These are phyloP conservation scores for Osmanthus fragrans DNA, from an alignment of 257 asterid species.

Conservation along the genomic window DNA sequence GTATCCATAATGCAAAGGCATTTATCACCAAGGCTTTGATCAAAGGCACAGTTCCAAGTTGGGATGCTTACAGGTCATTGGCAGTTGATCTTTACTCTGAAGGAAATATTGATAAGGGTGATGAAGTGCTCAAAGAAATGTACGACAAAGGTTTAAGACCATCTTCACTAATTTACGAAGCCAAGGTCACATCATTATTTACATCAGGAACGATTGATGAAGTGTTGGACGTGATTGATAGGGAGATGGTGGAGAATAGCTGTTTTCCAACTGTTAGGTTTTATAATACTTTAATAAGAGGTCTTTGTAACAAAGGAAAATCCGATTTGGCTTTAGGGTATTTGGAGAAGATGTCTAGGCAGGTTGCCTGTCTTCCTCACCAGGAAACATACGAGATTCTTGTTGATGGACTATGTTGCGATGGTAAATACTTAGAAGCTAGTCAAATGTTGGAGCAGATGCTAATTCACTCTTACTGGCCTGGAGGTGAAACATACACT, in stretches of 20 bases:
- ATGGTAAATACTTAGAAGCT: slow-evolving; percentile 70
- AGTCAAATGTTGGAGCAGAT: slow-evolving; percentile 69
- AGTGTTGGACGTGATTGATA: slow-evolving; percentile 59
- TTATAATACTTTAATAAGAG: slow-evolving; percentile 65
- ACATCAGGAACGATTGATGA: slow-evolving; percentile 47
- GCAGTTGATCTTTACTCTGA: slow-evolving; percentile 69
- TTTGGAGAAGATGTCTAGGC: slow-evolving; percentile 59
- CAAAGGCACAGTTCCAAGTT: slow-evolving; percentile 61
- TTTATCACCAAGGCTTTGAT: slow-evolving; percentile 68
- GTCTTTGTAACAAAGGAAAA: slow-evolving; percentile 51
- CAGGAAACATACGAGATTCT: slow-evolving; percentile 56
- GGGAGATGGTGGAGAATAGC: slow-evolving; percentile 57
- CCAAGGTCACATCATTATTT: slow-evolving; percentile 59
- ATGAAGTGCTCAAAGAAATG: slow-evolving; percentile 65
- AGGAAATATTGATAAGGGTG: slow-evolving; percentile 65
- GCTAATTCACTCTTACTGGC: slow-evolving; percentile 55
- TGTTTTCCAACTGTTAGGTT: slow-evolving; percentile 57
- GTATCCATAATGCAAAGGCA: slow-evolving; percentile 39
- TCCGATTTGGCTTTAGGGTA: slow-evolving; percentile 48
- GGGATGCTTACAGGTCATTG: slow-evolving; percentile 66
- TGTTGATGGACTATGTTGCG: slow-evolving; percentile 67
- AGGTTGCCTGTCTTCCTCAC: slow-evolving; percentile 61
- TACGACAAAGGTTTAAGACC: slow-evolving; percentile 52
- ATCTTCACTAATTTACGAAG: slow-evolving; percentile 56
- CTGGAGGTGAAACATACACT: slow-evolving; percentile 47